phyloP scores from a whole-genome alignment of 768 basidiomycete species.

The Termitomyces bulborhizus region DNA sequence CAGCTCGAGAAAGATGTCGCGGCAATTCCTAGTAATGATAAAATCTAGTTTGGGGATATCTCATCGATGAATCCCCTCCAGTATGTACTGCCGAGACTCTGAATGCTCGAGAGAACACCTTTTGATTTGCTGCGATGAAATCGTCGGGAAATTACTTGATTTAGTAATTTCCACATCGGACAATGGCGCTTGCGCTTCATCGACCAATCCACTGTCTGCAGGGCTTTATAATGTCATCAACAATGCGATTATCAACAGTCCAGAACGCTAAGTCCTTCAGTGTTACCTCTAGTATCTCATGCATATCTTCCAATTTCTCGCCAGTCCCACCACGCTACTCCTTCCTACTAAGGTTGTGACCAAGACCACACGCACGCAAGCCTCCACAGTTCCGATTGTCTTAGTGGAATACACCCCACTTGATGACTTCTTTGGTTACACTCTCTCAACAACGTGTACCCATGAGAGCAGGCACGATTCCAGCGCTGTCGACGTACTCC shows the following conservation, averaged over 20 bases:
- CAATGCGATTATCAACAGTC: neutral
- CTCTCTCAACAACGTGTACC: conserved; percentile 25
- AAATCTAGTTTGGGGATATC: too few relatives aligned
- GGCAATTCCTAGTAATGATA: too few relatives aligned
- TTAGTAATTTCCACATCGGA: neutral
- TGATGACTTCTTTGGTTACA: conserved; percentile 32
- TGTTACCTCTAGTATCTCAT: too few relatives aligned
- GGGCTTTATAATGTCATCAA: too few relatives aligned
- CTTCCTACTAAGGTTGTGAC: conserved; percentile 15
- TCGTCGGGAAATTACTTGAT: neutral
- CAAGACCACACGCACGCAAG: conserved; percentile 14
- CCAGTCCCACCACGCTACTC: conserved; percentile 7
- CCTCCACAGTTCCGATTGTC: conserved; percentile 7
- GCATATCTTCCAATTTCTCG: conserved; percentile 7
- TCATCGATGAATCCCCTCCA: too few relatives aligned
- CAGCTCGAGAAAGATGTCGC: too few relatives aligned
- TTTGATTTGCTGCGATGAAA: too few relatives aligned
- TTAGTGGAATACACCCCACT: conserved; percentile 17
- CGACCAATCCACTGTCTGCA: neutral
- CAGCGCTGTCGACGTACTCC: conserved; percentile 28
- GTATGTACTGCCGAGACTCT: too few relatives aligned
- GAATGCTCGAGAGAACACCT: too few relatives aligned
- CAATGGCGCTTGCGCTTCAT: neutral
- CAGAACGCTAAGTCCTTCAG: neutral
- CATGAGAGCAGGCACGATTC: conserved; percentile 36